Conservation (phyloP, 805 yeast genomes). For the Hanseniaspora lachancei region DNA sequence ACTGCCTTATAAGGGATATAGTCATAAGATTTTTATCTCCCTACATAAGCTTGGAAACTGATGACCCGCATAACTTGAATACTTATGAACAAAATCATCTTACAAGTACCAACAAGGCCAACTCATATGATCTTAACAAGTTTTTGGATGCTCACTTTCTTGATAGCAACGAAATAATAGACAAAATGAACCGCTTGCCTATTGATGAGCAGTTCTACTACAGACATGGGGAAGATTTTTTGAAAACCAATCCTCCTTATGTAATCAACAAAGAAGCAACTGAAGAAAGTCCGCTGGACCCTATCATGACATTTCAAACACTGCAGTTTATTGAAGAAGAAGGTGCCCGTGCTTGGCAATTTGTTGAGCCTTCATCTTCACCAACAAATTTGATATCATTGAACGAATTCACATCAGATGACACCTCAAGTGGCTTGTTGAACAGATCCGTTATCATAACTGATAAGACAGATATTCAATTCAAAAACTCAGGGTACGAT, state of each 20-base stretch:
- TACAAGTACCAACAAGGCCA: slow-evolving; percentile 14
- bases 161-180: slow-evolving; percentile 34
- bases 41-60: slow-evolving; percentile 12
- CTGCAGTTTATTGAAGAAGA: slow-evolving; percentile 59
- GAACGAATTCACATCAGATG: slow-evolving; percentile 13
- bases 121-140: slow-evolving; percentile 37
- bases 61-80: slow-evolving; percentile 4
- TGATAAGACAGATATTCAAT: slow-evolving; percentile 50
- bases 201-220: slow-evolving; percentile 30
- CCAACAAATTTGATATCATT: slow-evolving; percentile 28
- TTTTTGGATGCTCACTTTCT: slow-evolving; percentile 40
- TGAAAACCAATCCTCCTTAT: slow-evolving; percentile 33
- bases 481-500: slow-evolving; percentile 42
- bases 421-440: slow-evolving; percentile 24
- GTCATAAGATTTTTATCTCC: slow-evolving; percentile 13
- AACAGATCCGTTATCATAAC: slow-evolving; percentile 47
- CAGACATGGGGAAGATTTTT: slow-evolving; percentile 29
- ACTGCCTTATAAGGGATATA: slow-evolving; percentile 14
- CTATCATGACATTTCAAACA: slow-evolving; percentile 27
- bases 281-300: slow-evolving; percentile 21
- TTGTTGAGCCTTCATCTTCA: slow-evolving; percentile 32
- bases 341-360: slow-evolving; percentile 85
- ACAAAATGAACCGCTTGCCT: slow-evolving; percentile 49
- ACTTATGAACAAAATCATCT: slow-evolving; percentile 1
- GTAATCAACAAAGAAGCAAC: slow-evolving; percentile 26